phyloP scores from a whole-genome alignment of 306 rosid genomes.

The Fragaria ananassa region DNA sequence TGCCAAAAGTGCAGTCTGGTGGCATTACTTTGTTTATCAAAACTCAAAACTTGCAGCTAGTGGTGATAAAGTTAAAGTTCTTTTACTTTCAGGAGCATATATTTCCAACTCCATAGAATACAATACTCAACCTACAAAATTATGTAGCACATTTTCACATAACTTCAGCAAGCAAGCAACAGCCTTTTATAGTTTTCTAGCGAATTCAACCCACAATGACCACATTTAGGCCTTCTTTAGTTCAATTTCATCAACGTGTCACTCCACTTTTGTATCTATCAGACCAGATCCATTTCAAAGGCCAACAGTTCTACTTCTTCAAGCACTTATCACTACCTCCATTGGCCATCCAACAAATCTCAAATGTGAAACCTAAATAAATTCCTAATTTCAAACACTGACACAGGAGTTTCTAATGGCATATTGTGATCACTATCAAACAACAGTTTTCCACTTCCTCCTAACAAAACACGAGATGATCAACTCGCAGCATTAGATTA shows the following conservation, averaged over 20 bases:
- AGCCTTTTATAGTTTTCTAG: not conserved
- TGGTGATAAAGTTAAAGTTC: not conserved
- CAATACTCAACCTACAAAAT: not conserved
- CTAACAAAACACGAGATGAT: not conserved
- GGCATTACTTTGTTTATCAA: not conserved
- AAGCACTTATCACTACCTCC: not conserved
- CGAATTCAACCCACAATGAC: not conserved
- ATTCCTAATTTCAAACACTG: not conserved
- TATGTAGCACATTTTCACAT: not conserved
- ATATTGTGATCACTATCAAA: not conserved
- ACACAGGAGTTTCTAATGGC: not conserved
- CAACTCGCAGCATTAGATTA: not conserved
- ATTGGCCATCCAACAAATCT: not conserved
- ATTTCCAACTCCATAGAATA: not conserved
- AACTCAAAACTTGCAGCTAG: not conserved
- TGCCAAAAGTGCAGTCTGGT: not conserved
- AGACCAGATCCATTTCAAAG: not conserved
- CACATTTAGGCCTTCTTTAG: not conserved
- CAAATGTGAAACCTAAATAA: not conserved
- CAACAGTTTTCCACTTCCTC: not conserved
- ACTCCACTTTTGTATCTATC: not conserved
- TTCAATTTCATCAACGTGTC: not conserved
- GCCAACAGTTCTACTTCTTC: not conserved
- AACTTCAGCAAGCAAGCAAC: not conserved
- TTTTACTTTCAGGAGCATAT: not conserved